Evolutionary conservation across 2,329 filamentous ascomycete species (phyloP), one percentile per base, ranked within the genome.

Genomic region (Neofusicoccum laricinum): DNA sequence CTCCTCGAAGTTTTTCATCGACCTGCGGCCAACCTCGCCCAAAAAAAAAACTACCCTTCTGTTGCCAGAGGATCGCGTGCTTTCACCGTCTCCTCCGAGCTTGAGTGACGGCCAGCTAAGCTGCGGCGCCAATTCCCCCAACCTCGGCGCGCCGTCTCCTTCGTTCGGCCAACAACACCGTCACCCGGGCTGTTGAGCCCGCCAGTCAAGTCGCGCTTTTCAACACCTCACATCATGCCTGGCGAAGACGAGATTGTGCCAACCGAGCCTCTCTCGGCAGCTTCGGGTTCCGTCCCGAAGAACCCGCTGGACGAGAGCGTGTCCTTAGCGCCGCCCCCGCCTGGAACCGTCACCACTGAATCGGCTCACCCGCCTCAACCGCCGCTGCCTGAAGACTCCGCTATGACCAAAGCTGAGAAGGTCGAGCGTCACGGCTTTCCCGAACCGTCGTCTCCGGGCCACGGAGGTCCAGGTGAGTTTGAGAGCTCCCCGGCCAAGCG

Each of bases 331-430:
- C 62, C 62, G 38, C 50, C 55, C 34, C 55, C 62, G 30, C 32
- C 62, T 45, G 62, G 36, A 63, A 30, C 21, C 19, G 41, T 38
- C 49, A 57, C 64, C 30, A 69, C 67, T 14, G 66, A 69, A 38
- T 51, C 64, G 32, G 69, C 68, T n/a, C 70, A 77, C 66, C 73
- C 76, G 36, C 75, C 75, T 59, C 67, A 69, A 49, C 71, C 75
- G 38, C 71, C 75, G 19, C 65, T 76, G 36, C 70, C 71, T 38
- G 71, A 73, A 43, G 75, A 79, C 63, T 78, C 76, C 7, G 71
- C 75, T 7, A 72, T 71, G 12, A 77, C 77, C n/a, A 75, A 73
- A 64, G 76, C 77, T 19, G 77, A 79, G 63, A 79, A 79, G 66
- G 67, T 76, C 50, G 75, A 77, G 66, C 68, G 76, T 34, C 71